Evolutionary conservation across 306 rosid genomes (phyloP), one percentile per base, ranked within the genome.

Genomic region (Ammopiptanthus mongolicus): DNA sequence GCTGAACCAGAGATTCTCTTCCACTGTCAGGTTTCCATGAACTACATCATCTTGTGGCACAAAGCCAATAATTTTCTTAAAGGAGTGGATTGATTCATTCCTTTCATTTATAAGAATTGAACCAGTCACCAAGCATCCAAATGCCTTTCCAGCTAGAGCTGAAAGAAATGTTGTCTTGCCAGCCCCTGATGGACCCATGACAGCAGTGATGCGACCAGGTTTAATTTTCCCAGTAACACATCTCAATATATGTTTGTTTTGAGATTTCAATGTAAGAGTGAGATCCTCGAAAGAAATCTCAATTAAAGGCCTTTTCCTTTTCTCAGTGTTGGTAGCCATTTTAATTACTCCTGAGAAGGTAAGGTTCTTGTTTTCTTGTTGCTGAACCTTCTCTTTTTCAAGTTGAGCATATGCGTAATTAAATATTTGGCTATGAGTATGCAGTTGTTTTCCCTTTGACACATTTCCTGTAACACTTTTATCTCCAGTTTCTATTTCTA

Each of bases 171-270:
- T 89, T 59, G 99, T 95, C 90, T 95, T 95, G 59, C 99, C 99
- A 31, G 99, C 99, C 36, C 99, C 98, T 50, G 99, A 95, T 44
- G 99, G 99, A 57, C 99, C 99, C 98, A 95, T 92, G 69, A 95
- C 97, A 52, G 99, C 88, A 41, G 98, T 87, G 48, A 95, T 92
- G 36, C 93, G 93, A 58, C 98, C 98, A 44, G 99, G 98, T 84
- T 89, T 95, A 28, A 95, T 89, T 71, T 84, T 84, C 55, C 99
- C 99, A 1, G 93, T 92, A 61, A 90, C 97, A 86, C 88, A 85
- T 81, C 97, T 86, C 86, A 95, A 66, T 48, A 92, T 80, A 48
- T 87, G 92, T 80, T 89, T 92, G 64, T 89, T 89, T 80, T 88
- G 86, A 42, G 88, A 75, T 90, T 95, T 92, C 87, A 95, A 78